phyloP scores from a whole-genome alignment of 169 alveolate species.

The Plasmodium gonderi region DNA sequence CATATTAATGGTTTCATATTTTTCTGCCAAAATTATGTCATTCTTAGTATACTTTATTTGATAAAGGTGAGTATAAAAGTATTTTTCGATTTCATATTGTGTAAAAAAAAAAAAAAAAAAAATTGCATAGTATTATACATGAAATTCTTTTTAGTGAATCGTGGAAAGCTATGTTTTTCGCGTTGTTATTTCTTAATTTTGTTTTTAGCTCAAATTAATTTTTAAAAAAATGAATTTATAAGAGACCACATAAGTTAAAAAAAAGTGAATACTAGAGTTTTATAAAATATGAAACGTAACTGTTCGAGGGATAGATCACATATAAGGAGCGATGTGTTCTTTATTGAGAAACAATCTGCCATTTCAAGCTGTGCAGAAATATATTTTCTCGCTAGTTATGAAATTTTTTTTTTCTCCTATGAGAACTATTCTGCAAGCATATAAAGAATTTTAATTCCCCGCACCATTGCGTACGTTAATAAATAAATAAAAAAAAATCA shows the following conservation, averaged over 20 bases:
- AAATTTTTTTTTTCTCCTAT: background rate
- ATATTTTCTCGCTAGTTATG: background rate
- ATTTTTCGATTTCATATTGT: background rate
- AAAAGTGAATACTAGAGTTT: background rate
- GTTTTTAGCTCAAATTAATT: background rate
- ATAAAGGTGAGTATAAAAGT: background rate
- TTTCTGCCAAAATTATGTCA: background rate
- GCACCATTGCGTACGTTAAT: background rate
- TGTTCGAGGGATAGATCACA: background rate
- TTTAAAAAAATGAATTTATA: background rate
- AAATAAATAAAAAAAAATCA: background rate
- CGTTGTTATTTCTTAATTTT: background rate
- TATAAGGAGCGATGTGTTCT: background rate
- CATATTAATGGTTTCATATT: background rate
- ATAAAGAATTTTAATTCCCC: background rate
- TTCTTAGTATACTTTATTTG: background rate
- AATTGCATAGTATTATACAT: background rate
- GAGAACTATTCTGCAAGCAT: background rate
- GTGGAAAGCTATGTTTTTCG: background rate
- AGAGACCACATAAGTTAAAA: background rate
- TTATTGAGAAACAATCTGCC: background rate
- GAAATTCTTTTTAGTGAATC: background rate
- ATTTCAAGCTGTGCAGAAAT: background rate
- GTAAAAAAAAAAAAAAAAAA: background rate
- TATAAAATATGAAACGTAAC: background rate